These are phyloP conservation scores for Psilocybe azurescens DNA, from an alignment of 768 basidiomycete species.

Conservation along the genomic window DNA sequence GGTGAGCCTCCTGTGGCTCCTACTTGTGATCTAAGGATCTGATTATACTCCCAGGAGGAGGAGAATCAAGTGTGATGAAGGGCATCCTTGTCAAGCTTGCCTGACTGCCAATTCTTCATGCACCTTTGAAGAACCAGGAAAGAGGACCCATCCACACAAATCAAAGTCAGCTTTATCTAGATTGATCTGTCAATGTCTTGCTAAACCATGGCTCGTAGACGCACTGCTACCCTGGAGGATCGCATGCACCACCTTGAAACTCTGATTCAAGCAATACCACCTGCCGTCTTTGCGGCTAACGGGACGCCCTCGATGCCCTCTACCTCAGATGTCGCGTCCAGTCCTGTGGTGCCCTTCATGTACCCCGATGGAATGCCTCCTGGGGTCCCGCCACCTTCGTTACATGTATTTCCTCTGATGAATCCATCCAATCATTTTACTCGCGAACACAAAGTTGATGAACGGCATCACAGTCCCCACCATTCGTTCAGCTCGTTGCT, in stretches of 20 bases:
- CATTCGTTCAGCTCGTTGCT: slow-evolving; percentile 46
- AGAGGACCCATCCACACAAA: slow-evolving; percentile 86
- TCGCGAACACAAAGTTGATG: slow-evolving; percentile 45
- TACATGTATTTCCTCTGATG: slow-evolving; percentile 78
- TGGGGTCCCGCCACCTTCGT: slow-evolving; percentile 78
- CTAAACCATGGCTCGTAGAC: slow-evolving; percentile 43
- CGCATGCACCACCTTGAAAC: slow-evolving; percentile 89
- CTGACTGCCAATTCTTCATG: slow-evolving; percentile 82
- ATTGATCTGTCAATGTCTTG: not conserved
- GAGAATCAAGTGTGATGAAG: slow-evolving; percentile 88
- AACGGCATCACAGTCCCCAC: slow-evolving; percentile 51
- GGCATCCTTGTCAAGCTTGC: slow-evolving; percentile 88
- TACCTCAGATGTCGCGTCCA: slow-evolving; percentile 28
- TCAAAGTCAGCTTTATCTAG: slow-evolving; percentile 66
- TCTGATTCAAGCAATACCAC: slow-evolving; percentile 83
- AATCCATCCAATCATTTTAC: slow-evolving; percentile 84
- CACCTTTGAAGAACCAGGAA: slow-evolving; percentile 88
- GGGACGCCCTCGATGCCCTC: slow-evolving; percentile 42
- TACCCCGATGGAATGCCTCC: slow-evolving; percentile 47
- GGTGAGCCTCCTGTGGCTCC: slow-evolving; percentile 54
- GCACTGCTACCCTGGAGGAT: slow-evolving; percentile 84
- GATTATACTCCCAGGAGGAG: slow-evolving; percentile 56
- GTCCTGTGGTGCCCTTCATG: slow-evolving; percentile 46
- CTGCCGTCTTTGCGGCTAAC: slow-evolving; percentile 75
- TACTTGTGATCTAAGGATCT: slow-evolving; percentile 8